Conservation (phyloP, 345 rosid species). For the Populus deltoides region DNA sequence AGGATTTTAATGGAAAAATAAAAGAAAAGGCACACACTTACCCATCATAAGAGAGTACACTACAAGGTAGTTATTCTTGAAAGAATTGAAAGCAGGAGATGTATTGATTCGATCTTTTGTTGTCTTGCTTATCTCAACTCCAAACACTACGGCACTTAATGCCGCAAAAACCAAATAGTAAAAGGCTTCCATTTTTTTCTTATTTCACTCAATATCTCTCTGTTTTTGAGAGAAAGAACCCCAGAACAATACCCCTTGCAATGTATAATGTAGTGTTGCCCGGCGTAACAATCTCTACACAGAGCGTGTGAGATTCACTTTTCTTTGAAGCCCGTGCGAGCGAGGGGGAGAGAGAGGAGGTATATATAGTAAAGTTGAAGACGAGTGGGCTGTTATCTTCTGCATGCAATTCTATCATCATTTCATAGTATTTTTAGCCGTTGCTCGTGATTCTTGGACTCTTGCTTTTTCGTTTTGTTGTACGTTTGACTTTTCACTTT, state of each 20-base stretch:
- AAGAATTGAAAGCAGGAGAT: slow-evolving; percentile 57
- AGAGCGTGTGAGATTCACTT: neutral
- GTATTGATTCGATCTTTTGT: slow-evolving; percentile 62
- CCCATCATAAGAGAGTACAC: slow-evolving; percentile 89
- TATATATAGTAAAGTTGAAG: neutral
- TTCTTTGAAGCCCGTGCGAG: neutral
- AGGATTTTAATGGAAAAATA: neutral
- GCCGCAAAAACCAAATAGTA: slow-evolving; percentile 58
- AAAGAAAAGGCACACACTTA: slow-evolving; percentile 5
- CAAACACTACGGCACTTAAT: slow-evolving; percentile 48
- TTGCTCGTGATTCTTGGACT: neutral
- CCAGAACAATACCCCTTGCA: neutral
- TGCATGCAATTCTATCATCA: neutral
- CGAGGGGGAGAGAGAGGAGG: neutral
- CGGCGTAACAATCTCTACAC: neutral
- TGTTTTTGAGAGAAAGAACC: neutral
- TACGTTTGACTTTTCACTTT: neutral
- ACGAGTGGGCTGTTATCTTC: neutral
- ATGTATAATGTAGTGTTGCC: neutral
- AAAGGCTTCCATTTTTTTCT: slow-evolving; percentile 51
- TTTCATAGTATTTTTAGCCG: neutral
- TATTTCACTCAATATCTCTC: neutral
- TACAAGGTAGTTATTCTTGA: slow-evolving; percentile 67
- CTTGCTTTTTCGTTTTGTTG: neutral
- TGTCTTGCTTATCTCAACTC: slow-evolving; percentile 57